Conservation (phyloP, 2,329 filamentous ascomycete genomes). For the Alternaria novae-zelandiae region DNA sequence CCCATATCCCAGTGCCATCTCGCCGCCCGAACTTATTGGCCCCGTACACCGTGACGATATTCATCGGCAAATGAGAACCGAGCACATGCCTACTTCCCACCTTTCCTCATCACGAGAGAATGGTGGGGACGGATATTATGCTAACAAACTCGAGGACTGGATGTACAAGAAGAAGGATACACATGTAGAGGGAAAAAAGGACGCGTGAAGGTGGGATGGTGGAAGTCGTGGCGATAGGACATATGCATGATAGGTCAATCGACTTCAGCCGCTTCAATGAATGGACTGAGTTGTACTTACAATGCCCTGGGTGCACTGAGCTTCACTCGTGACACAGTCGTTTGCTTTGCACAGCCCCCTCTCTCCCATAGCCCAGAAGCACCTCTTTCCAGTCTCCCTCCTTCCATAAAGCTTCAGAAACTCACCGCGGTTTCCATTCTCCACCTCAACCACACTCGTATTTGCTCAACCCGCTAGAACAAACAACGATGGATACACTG, state of each 20-base stretch:
- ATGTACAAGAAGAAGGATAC: not conserved
- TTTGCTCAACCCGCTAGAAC: not conserved
- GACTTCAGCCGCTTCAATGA: not conserved
- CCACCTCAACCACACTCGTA: not conserved
- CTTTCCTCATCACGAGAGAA: not conserved
- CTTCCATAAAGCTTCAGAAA: not conserved
- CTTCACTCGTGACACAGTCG: not conserved
- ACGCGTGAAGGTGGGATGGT: not conserved
- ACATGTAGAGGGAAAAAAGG: not conserved
- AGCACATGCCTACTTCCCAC: not conserved
- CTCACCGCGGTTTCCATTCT: not conserved
- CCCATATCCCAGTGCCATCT: not conserved
- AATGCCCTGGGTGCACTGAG: not conserved
- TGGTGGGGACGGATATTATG: too few relatives aligned
- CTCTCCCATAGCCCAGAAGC: not conserved
- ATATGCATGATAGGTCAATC: not conserved
- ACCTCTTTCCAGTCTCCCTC: not conserved
- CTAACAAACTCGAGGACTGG: not conserved
- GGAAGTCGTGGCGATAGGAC: not conserved
- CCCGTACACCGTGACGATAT: not conserved
- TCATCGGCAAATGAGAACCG: not conserved
- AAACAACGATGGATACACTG: not conserved
- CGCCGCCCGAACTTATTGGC: not conserved
- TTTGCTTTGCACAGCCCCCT: not conserved
- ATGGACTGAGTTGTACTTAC: not conserved